phyloP scores from a whole-genome alignment of 441 rosid genomes.

The Caryocar brasiliense region DNA sequence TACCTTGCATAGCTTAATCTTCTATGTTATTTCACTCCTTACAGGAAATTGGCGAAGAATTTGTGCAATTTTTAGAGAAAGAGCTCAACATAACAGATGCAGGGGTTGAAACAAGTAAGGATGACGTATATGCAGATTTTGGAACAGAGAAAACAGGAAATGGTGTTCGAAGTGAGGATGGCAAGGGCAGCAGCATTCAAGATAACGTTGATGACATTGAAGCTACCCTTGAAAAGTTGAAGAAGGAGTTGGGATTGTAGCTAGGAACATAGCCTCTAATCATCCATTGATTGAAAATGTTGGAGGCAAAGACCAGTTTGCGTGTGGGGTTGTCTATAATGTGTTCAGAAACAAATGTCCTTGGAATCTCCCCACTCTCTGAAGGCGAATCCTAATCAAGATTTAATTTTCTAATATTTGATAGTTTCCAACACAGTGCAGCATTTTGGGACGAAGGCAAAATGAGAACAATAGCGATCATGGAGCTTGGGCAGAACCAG shows the following conservation, averaged over 20 bases:
- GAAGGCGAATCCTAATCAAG: too few relatives aligned
- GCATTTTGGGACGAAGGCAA: too few relatives aligned
- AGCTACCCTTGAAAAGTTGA: conserved; percentile 75
- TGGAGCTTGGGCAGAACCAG: too few relatives aligned
- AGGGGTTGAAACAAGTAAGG: conserved; percentile 25
- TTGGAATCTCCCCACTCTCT: not conserved
- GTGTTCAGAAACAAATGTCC: not conserved
- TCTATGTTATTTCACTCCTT: not conserved
- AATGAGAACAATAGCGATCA: too few relatives aligned
- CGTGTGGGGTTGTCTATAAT: too few relatives aligned
- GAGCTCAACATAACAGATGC: conserved; percentile 69
- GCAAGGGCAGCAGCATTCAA: conserved; percentile 47
- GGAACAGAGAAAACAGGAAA: conserved; percentile 23
- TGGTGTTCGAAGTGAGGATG: conserved; percentile 16
- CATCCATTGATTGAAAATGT: not conserved
- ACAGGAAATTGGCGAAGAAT: conserved; percentile 93
- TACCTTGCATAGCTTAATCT: conserved; percentile 2
- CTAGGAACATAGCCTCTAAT: not conserved
- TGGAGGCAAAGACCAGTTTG: not conserved
- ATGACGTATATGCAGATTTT: conserved; percentile 13
- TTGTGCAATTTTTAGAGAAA: conserved; percentile 91
- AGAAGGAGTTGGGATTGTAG: conserved; percentile 78
- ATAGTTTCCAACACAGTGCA: too few relatives aligned
- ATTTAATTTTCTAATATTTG: too few relatives aligned
- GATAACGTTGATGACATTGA: conserved; percentile 82